Evolutionary conservation across 345 rosid genomes (phyloP), one percentile per base, ranked within the genome.

Genomic region (Citrus medica): DNA sequence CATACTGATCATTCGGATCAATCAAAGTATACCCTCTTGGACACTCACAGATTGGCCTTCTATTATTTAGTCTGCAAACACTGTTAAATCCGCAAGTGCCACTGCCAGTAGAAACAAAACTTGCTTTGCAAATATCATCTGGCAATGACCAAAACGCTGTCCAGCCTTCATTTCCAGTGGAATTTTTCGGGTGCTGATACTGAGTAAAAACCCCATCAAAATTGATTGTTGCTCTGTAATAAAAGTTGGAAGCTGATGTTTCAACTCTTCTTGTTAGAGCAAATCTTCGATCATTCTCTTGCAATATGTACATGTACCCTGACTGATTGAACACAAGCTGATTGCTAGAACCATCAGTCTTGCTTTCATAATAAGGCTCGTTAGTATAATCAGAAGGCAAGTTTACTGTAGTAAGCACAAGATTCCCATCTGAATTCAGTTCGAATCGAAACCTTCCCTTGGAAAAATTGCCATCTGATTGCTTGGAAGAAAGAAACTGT

Each of bases 81-180:
- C 81, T 71, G 55, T 78, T 78, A 51, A 13, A 71, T 2, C 81
- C 81, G 64, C 81, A 78, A 46, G 75, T 62, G 7, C 76, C 81
- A 63, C 81, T 71, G 13, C 76, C 51, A 22, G 37, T 1, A 16
- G 28, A 2, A 14, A 33, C 70, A 33, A 0, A 56, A 42, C 68
- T 70, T 3, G 80, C 70, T 8, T 3, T 19, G 46, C 81, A 71
- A 21, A 78, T 78, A 51, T 78, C 1, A 14, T 71, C 81, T 8
- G 81, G 81, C 5, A 48, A 8, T 27, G 76, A 78, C 76, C 71
- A 48, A 32, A 62, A 9, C 9, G 17, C 51, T 63, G 76, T 46
- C 81, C 81, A 78, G 8, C 64, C 53, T 71, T 32, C 69, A 71
- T 70, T 71, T 22, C 81, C 53, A 9, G 28, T 13, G 3, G 72